phyloP scores from a whole-genome alignment of 345 rosid species.

The Gossypium longicalyx region DNA sequence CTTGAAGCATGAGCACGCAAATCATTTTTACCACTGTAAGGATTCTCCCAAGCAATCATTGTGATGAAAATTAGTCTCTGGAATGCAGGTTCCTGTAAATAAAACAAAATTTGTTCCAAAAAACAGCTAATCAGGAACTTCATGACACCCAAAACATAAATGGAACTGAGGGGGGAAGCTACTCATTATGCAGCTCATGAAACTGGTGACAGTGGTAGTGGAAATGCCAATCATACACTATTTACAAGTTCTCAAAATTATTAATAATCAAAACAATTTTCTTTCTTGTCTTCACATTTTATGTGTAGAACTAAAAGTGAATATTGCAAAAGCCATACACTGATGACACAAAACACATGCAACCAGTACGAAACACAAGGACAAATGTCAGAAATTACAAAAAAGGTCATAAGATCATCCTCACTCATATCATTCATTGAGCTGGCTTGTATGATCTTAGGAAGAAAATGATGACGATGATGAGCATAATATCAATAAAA shows the following conservation, averaged over 20 bases:
- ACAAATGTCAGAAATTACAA: neutral
- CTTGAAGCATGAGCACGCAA: slow-evolving; percentile 22
- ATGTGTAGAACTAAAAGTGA: neutral
- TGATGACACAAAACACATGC: neutral
- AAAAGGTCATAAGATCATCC: neutral
- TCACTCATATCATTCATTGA: neutral
- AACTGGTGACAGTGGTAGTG: neutral
- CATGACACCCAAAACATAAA: neutral
- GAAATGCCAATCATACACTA: neutral
- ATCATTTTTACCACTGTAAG: slow-evolving; percentile 47
- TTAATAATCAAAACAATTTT: neutral
- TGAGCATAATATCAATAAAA: too few species aligned
- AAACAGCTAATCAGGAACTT: neutral
- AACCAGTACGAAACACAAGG: neutral
- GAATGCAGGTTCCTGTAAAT: slow-evolving; percentile 78
- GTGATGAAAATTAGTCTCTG: slow-evolving; percentile 85
- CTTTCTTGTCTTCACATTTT: neutral
- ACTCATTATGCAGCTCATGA: neutral
- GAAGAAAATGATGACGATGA: neutral
- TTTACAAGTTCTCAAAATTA: neutral
- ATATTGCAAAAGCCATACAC: neutral
- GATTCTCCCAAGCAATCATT: slow-evolving; percentile 94
- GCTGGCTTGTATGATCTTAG: neutral
- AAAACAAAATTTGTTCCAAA: neutral
- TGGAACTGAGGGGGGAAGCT: neutral